phyloP scores from a whole-genome alignment of 1,284 basidiomycete species.

The Rhizopogon parksii region DNA sequence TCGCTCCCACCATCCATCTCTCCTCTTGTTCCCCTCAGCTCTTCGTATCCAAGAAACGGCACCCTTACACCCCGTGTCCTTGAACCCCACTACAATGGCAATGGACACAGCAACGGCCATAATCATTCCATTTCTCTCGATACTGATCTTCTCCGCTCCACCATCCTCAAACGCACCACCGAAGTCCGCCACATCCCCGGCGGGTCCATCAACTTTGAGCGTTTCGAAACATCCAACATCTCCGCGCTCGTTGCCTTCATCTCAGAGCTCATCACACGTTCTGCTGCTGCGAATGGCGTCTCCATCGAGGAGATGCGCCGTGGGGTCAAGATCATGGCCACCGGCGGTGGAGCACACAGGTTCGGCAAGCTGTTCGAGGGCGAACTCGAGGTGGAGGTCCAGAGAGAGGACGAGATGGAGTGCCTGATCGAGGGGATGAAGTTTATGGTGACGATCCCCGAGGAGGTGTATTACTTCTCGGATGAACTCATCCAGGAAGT shows the following conservation, averaged over 20 bases:
- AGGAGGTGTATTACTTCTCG: constrained; percentile 98
- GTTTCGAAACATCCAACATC: constrained; percentile 93
- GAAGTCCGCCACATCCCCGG: constrained; percentile 85
- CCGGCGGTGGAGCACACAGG: constrained; percentile 93
- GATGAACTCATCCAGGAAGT: constrained; percentile 92
- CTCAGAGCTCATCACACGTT: constrained; percentile 79
- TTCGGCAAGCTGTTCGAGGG: constrained; percentile 82
- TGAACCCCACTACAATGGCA: constrained; percentile 34
- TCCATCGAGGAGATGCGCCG: constrained; percentile 86
- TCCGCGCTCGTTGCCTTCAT: constrained; percentile 85
- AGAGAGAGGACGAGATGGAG: constrained; percentile 97
- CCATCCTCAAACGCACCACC: constrained; percentile 55
- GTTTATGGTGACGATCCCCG: constrained; percentile 94
- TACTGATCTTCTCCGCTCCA: constrained; percentile 50
- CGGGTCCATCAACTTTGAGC: constrained; percentile 95
- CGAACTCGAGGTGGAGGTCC: constrained; percentile 80
- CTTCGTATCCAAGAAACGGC: constrained; percentile 45
- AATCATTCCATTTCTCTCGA: constrained; percentile 35
- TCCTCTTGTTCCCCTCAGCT: constrained; percentile 33
- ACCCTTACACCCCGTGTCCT: constrained; percentile 79
- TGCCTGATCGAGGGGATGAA: constrained; percentile 95
- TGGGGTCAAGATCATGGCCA: constrained; percentile 96
- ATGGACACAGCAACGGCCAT: constrained; percentile 22
- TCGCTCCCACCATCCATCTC: constrained; percentile 30
- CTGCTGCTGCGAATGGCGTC: constrained; percentile 85